A percentile compares a stretch with the other conserved stretches of the same genome.
These are phyloP conservation scores for Waltiozyma sp. DNA, from an alignment of 1,139 yeast species.

Conservation along the genomic window DNA sequence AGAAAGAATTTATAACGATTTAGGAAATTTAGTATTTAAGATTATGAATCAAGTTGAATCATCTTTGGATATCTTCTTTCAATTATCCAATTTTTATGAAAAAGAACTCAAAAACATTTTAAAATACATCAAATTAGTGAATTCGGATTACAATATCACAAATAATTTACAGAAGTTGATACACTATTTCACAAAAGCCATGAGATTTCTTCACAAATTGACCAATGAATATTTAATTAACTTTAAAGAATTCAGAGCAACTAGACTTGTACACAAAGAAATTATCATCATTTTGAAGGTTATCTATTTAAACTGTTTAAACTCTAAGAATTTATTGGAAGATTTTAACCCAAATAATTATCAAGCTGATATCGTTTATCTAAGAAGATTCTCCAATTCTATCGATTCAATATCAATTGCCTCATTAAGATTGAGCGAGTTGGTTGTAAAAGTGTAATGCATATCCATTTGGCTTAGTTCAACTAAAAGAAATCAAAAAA, in stretches of 20 bases:
- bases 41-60: background rate
- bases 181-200: background rate
- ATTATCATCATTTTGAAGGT: background rate
- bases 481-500: too few species aligned
- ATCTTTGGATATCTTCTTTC: background rate
- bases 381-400: background rate
- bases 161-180: background rate
- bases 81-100: slow-evolving; percentile 1
- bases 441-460: background rate
- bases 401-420: background rate
- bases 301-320: background rate
- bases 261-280: background rate
- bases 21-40: background rate
- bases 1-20: background rate
- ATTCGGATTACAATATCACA: background rate
- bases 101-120: background rate
- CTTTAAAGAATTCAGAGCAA: background rate
- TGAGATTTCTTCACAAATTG: background rate
- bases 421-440: background rate
- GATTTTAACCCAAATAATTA: background rate
- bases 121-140: background rate
- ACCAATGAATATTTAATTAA: background rate
- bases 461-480: too few species aligned
- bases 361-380: background rate
- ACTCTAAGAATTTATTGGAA: background rate